A percentile compares a stretch with the other conserved stretches of the same genome.
Conservation (phyloP, 352 stramenopile species). For the Phytophthora europaea region DNA sequence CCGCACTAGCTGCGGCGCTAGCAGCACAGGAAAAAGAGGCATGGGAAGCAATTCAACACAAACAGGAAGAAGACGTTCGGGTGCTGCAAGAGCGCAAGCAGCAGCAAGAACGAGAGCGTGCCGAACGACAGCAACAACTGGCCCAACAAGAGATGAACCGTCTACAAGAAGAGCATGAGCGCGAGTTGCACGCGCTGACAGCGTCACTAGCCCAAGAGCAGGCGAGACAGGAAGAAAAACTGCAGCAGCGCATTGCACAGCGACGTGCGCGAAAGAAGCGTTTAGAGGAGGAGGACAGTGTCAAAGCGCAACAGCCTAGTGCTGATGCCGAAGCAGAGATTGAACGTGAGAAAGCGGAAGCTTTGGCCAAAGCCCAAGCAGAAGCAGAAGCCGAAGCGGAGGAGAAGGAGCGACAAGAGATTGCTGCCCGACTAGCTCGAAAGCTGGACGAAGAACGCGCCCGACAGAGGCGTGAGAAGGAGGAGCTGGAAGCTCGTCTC, state of each 20-base stretch:
- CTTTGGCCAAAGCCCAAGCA: constrained; percentile 31
- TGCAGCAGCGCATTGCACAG: constrained; percentile 71
- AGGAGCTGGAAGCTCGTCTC: constrained; percentile 49
- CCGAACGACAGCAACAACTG: constrained; percentile 45
- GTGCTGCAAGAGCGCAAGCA: constrained; percentile 49
- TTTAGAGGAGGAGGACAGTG: constrained; percentile 42
- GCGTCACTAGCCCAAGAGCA: constrained; percentile 64
- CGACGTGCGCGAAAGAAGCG: constrained; percentile 59
- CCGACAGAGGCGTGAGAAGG: constrained; percentile 61
- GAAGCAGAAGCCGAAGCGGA: constrained; percentile 43
- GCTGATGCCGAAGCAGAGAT: constrained; percentile 25
- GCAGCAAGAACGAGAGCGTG: constrained; percentile 39
- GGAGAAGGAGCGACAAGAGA: constrained; percentile 40
- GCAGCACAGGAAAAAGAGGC: constrained; percentile 47
- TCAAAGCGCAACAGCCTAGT: constrained; percentile 11
- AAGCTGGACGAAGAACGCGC: constrained; percentile 65
- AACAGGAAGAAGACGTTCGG: constrained; percentile 53
- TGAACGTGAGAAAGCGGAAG: constrained; percentile 30
- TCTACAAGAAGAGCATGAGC: constrained; percentile 66
- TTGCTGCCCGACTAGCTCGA: constrained; percentile 39
- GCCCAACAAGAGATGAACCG: constrained; percentile 66
- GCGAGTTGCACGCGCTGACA: constrained; percentile 57
- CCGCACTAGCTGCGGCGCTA: constrained; percentile 29
- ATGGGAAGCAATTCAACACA: constrained; percentile 43
- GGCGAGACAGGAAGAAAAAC: constrained; percentile 68